Conservation (phyloP, 495 filamentous ascomycete species). For the Penicillium psychrofluorescens region DNA sequence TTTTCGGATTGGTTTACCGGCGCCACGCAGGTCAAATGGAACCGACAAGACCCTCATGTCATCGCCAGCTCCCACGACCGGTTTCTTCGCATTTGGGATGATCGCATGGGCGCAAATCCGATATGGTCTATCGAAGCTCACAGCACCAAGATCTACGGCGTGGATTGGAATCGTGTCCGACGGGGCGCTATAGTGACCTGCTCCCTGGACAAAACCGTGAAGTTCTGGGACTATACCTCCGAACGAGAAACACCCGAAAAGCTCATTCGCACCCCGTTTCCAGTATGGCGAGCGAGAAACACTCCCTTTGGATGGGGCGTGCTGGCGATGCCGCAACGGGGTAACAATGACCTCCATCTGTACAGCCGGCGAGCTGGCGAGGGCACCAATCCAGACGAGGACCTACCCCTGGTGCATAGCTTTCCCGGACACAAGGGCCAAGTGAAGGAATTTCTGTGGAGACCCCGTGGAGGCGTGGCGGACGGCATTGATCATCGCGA, state of each 20-base stretch:
- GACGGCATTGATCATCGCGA: slow-evolving; percentile 79
- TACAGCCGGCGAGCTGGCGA: slow-evolving; percentile 61
- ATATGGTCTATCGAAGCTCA: slow-evolving; percentile 81
- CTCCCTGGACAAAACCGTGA: slow-evolving; percentile 86
- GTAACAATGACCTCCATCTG: slow-evolving; percentile 75
- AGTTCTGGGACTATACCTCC: slow-evolving; percentile 81
- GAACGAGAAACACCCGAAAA: slow-evolving; percentile 59
- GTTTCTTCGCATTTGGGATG: slow-evolving; percentile 85
- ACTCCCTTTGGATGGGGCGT: slow-evolving; percentile 86
- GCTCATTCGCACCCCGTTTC: slow-evolving; percentile 73
- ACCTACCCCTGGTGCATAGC: slow-evolving; percentile 52
- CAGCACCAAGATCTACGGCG: slow-evolving; percentile 90
- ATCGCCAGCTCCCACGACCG: slow-evolving; percentile 87
- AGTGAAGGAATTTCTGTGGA: slow-evolving; percentile 92
- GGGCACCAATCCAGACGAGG: slow-evolving; percentile 36
- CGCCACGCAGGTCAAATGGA: slow-evolving; percentile 95
- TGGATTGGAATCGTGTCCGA: slow-evolving; percentile 85
- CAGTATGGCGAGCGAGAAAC: slow-evolving; percentile 88
- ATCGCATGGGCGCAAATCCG: slow-evolving; percentile 69
- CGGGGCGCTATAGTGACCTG: slow-evolving; percentile 71
- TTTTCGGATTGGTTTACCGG: slow-evolving; percentile 95
- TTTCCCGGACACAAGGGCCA: slow-evolving; percentile 80
- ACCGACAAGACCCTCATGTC: slow-evolving; percentile 74
- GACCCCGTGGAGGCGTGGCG: slow-evolving; percentile 63
- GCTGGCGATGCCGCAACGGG: slow-evolving; percentile 85